A percentile compares a stretch with the other conserved stretches of the same genome.
These are phyloP conservation scores for Phytopythium litorale DNA, from an alignment of 352 stramenopile species.

Conservation along the genomic window DNA sequence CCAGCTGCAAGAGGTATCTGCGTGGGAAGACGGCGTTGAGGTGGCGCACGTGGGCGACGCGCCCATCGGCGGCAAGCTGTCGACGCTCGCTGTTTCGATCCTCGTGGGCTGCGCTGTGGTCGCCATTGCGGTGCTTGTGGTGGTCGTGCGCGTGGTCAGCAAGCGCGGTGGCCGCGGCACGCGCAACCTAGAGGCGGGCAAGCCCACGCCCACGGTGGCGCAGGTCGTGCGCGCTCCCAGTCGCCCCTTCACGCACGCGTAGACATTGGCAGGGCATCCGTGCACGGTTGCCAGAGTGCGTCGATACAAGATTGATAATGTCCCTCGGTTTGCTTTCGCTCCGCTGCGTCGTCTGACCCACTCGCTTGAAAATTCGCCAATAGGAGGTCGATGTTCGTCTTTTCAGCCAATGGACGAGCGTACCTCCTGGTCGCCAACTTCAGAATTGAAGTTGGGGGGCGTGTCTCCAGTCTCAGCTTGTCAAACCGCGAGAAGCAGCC, in stretches of 20 bases:
- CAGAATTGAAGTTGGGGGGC: neutral
- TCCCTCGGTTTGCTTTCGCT: neutral
- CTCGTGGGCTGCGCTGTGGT: slow-evolving; percentile 27
- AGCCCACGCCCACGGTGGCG: slow-evolving; percentile 12
- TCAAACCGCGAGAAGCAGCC: neutral
- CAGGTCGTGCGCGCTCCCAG: slow-evolving; percentile 17
- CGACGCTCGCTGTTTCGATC: slow-evolving; percentile 18
- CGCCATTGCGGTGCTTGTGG: slow-evolving; percentile 23
- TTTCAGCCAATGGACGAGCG: neutral
- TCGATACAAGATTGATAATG: slow-evolving; percentile 1
- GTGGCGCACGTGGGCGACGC: slow-evolving; percentile 29
- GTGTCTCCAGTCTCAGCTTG: neutral
- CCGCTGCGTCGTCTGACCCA: neutral
- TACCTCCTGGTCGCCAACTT: neutral
- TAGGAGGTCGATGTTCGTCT: neutral
- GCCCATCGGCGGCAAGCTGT: slow-evolving; percentile 11
- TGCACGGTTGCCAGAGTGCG: neutral
- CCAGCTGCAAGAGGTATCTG: slow-evolving; percentile 28
- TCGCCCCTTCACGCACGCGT: slow-evolving; percentile 32
- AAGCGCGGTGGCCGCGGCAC: slow-evolving; percentile 15
- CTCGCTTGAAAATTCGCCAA: neutral
- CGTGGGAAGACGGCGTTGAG: slow-evolving; percentile 32
- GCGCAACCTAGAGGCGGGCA: slow-evolving; percentile 16
- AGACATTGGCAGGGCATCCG: neutral
- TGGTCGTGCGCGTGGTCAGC: slow-evolving; percentile 26